Evolutionary conservation across 2,329 filamentous ascomycete genomes (phyloP).

Genomic region (Clarireedia paspali): DNA sequence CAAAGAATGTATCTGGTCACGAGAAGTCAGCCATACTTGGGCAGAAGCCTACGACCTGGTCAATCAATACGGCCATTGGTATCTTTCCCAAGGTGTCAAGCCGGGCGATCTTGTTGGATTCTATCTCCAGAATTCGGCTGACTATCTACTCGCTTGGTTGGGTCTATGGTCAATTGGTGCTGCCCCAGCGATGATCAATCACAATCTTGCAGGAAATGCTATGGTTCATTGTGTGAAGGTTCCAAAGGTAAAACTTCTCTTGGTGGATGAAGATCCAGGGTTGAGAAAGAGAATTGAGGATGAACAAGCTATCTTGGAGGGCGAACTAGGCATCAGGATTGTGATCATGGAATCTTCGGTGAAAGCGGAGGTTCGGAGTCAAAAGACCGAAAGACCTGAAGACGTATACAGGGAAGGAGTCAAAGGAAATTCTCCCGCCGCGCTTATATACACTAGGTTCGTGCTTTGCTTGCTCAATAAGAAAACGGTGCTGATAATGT

Average conservation of each 20-base stretch:
- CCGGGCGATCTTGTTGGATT: conserved; percentile 55
- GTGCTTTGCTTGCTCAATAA: conserved; percentile 9
- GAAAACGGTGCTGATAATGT: not conserved
- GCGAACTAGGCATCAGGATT: conserved; percentile 43
- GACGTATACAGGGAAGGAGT: conserved; percentile 48
- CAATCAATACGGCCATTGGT: conserved; percentile 55
- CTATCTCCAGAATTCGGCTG: conserved; percentile 59
- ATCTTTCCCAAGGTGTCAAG: conserved; percentile 49
- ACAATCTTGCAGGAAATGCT: conserved; percentile 56
- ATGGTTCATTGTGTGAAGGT: conserved; percentile 58
- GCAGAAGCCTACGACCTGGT: conserved; percentile 45
- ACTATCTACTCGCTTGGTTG: conserved; percentile 60
- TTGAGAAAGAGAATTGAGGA: conserved; percentile 48
- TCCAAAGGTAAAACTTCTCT: conserved; percentile 45
- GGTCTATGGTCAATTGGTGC: conserved; percentile 58
- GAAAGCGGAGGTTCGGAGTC: conserved; percentile 38
- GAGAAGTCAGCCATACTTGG: conserved; percentile 52
- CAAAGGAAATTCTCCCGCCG: conserved; percentile 46
- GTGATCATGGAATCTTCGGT: conserved; percentile 43
- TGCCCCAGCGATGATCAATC: conserved; percentile 64
- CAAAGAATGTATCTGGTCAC: conserved; percentile 60
- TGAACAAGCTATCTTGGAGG: conserved; percentile 43
- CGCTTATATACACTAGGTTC: conserved; percentile 61
- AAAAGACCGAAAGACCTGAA: conserved; percentile 43
- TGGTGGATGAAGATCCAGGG: conserved; percentile 49